Percentiles rank a stretch among this genome's conserved stretches.
phyloP scores from a whole-genome alignment of 1,284 basidiomycete genomes.

The Trichosporon coremiiforme region DNA sequence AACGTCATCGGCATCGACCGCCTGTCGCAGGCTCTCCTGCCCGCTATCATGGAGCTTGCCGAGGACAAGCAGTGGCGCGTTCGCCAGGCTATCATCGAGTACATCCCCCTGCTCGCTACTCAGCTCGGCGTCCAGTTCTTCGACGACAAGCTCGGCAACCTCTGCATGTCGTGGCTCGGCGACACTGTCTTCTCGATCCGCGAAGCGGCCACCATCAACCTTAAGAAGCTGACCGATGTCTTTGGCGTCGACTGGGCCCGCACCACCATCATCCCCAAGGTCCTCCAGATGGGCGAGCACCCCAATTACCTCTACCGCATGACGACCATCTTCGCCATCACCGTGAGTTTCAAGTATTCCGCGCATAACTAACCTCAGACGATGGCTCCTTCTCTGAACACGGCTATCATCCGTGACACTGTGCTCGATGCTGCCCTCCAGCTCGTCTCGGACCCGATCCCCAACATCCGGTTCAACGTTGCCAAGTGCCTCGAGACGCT shows the following conservation, averaged over 20 bases:
- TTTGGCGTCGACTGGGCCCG: constrained; percentile 99
- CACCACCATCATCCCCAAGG: constrained; percentile 92
- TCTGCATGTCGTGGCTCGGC: constrained; percentile 99
- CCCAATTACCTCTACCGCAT: constrained; percentile 98
- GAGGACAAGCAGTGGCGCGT: constrained; percentile 99
- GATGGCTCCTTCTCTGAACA: constrained; percentile 87
- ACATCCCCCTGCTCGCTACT: constrained; percentile 92
- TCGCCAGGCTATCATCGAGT: constrained; percentile 99
- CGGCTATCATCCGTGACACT: constrained; percentile 80
- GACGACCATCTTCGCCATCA: constrained; percentile 99
- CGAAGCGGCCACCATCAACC: constrained; percentile 94
- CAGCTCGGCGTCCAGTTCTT: constrained; percentile 97
- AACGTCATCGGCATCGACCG: constrained; percentile 95
- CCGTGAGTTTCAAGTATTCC: constrained; percentile 44
- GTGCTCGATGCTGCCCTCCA: constrained; percentile 84
- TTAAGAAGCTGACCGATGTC: constrained; percentile 97
- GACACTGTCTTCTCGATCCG: constrained; percentile 98
- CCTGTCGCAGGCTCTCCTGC: constrained; percentile 91
- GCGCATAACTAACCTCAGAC: constrained; percentile 59
- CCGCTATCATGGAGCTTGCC: constrained; percentile 95
- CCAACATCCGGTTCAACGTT: constrained; percentile 99
- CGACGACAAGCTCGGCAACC: constrained; percentile 91
- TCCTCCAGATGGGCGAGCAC: constrained; percentile 95
- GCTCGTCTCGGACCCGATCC: constrained; percentile 88
- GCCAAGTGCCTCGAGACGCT: constrained; percentile 91